Evolutionary conservation across 2,329 filamentous ascomycete species (phyloP).

Genomic region (Calycina herbarum): DNA sequence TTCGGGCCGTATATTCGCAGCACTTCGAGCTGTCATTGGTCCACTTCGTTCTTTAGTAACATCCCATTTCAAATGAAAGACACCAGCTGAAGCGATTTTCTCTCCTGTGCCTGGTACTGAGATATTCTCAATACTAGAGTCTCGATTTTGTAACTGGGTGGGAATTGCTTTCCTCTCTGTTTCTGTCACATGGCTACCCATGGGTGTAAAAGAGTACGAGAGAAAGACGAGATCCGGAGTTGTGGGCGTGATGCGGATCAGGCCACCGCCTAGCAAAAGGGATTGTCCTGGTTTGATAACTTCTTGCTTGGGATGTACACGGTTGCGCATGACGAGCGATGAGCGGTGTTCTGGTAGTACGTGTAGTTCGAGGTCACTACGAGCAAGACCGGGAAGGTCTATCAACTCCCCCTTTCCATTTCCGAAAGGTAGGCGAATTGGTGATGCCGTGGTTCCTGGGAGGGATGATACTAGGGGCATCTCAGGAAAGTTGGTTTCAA

Average conservation of each 20-base stretch:
- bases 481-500: slow-evolving; percentile 72
- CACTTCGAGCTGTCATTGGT: slow-evolving; percentile 64
- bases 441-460: slow-evolving; percentile 91
- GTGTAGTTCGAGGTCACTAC: slow-evolving; percentile 70
- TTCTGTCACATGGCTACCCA: slow-evolving; percentile 73
- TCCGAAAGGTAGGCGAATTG: slow-evolving; percentile 89
- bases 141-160: slow-evolving; percentile 65
- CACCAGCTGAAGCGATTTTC: slow-evolving; percentile 69
- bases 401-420: slow-evolving; percentile 85
- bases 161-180: slow-evolving; percentile 73
- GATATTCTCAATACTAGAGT: slow-evolving; percentile 63
- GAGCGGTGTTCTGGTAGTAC: slow-evolving; percentile 66
- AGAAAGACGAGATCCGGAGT: slow-evolving; percentile 66
- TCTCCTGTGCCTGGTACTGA: slow-evolving; percentile 56
- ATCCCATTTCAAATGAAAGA: slow-evolving; percentile 74
- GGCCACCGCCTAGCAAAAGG: slow-evolving; percentile 78
- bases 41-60: slow-evolving; percentile 79
- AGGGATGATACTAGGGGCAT: slow-evolving; percentile 86
- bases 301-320: slow-evolving; percentile 71
- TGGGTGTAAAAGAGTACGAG: slow-evolving; percentile 82
- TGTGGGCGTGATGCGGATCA: slow-evolving; percentile 82
- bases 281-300: slow-evolving; percentile 76
- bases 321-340: slow-evolving; percentile 75
- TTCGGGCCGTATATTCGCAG: slow-evolving; percentile 63
- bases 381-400: slow-evolving; percentile 82